phyloP scores from a whole-genome alignment of 495 filamentous ascomycete genomes.

The Lepraria neglecta region DNA sequence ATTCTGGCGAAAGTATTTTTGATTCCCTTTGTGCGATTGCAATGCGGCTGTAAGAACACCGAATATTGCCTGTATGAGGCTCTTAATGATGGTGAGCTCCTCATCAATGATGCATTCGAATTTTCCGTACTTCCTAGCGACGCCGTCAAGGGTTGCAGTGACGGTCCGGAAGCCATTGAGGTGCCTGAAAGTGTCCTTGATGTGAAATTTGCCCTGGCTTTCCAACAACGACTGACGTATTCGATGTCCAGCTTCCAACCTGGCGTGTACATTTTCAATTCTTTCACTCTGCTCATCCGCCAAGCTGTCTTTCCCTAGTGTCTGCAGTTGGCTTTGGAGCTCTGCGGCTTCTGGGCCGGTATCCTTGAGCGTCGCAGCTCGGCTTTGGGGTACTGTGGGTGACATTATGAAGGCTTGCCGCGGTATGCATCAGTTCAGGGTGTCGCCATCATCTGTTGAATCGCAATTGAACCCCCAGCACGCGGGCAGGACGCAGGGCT shows the following conservation, averaged over 20 bases:
- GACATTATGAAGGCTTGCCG: not conserved
- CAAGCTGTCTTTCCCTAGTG: constrained; percentile 4
- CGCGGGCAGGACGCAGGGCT: constrained; percentile 6
- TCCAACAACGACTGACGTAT: constrained; percentile 55
- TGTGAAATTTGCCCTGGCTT: constrained; percentile 37
- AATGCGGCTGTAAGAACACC: constrained; percentile 69
- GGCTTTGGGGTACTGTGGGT: constrained; percentile 3
- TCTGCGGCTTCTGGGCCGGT: constrained; percentile 17
- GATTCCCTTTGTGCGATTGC: constrained; percentile 76
- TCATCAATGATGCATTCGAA: constrained; percentile 52
- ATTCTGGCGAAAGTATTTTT: constrained; percentile 70
- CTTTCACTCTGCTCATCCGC: not conserved
- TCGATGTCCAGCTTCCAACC: constrained; percentile 22
- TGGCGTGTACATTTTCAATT: constrained; percentile 10
- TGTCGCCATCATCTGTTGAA: constrained; percentile 8
- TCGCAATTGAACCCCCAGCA: not conserved
- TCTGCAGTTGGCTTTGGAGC: constrained; percentile 22
- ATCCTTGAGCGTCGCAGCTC: constrained; percentile 22
- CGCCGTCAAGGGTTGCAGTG: constrained; percentile 50
- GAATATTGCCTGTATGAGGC: constrained; percentile 63
- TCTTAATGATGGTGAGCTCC: constrained; percentile 51
- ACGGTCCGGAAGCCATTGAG: constrained; percentile 72
- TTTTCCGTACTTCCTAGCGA: not conserved
- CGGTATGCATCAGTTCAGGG: constrained; percentile 3
- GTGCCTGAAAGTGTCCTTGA: constrained; percentile 77